These are phyloP conservation scores for Aspergillus terreus DNA, from an alignment of 2,329 filamentous ascomycete species.

Conservation along the genomic window DNA sequence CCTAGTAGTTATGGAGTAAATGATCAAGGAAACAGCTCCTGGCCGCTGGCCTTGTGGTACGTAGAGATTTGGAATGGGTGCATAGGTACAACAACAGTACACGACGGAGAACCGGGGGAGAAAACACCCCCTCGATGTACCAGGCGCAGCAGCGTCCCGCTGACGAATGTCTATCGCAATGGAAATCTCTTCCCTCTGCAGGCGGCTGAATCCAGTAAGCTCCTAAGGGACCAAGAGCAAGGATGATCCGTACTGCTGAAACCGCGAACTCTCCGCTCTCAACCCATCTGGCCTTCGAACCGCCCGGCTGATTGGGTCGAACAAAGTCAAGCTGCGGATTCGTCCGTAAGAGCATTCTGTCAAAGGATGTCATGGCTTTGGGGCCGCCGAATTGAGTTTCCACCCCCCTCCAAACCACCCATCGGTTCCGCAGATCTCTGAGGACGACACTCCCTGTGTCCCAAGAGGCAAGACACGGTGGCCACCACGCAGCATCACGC, in stretches of 20 bases:
- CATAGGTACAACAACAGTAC: neutral
- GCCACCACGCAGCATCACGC: neutral
- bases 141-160: neutral
- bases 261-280: neutral
- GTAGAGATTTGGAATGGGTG: neutral
- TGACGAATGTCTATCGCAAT: neutral
- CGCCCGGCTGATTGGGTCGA: neutral
- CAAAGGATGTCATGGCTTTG: neutral
- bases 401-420: neutral
- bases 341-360: neutral
- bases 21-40: too few relatives aligned
- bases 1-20: too few relatives aligned
- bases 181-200: neutral
- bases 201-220: neutral
- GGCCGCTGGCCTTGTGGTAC: neutral
- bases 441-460: neutral
- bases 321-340: neutral
- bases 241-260: neutral
- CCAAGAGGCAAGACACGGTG: neutral
- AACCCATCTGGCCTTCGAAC: too few relatives aligned
- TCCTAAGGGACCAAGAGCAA: neutral
- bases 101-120: neutral
- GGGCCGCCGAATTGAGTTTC: neutral
- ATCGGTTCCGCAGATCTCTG: neutral
- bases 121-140: neutral